These are phyloP conservation scores for Thalassiosira exigua DNA, from an alignment of 352 stramenopile genomes.

Conservation along the genomic window DNA sequence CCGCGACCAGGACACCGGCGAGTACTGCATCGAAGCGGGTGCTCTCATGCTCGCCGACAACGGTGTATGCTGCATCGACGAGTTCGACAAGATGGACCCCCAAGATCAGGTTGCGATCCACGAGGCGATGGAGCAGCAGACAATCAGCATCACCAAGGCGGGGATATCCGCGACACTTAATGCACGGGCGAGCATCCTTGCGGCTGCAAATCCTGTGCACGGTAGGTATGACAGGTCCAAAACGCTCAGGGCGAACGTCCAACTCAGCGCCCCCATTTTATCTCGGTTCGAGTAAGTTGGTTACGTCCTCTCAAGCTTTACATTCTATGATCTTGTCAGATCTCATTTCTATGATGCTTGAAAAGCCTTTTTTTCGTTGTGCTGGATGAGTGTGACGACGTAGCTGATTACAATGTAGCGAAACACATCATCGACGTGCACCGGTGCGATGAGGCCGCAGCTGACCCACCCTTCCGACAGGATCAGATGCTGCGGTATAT, in stretches of 20 bases:
- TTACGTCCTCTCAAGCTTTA: too few species aligned
- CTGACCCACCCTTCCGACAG: too few species aligned
- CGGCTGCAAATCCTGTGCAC: conserved; percentile 99
- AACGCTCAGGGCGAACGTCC: conserved; percentile 98
- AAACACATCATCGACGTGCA: conserved; percentile 98
- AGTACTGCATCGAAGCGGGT: conserved; percentile 92
- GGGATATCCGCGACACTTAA: conserved; percentile 99
- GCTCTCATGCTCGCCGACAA: conserved; percentile 99
- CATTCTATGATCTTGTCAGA: too few species aligned
- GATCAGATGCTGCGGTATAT: too few species aligned
- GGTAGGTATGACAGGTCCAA: conserved; percentile 99
- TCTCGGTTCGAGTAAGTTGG: conserved; percentile 99
- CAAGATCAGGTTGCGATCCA: conserved; percentile 99
- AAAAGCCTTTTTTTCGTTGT: conserved; percentile 99
- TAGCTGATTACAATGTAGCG: conserved; percentile 94
- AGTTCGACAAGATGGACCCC: conserved; percentile 90
- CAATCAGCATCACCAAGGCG: conserved; percentile 99
- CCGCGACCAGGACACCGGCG: conserved; percentile 91
- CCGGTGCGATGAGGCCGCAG: conserved; percentile 89
- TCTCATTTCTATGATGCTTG: too few species aligned
- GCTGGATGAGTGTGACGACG: conserved; percentile 96
- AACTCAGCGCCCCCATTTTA: conserved; percentile 98
- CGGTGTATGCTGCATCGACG: conserved; percentile 99
- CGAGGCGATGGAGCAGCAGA: conserved; percentile 99
- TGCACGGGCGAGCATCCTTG: conserved; percentile 97